These are phyloP conservation scores for Chamaecyparis obtusa DNA, from an alignment of 75 land plant species.

Conservation along the genomic window DNA sequence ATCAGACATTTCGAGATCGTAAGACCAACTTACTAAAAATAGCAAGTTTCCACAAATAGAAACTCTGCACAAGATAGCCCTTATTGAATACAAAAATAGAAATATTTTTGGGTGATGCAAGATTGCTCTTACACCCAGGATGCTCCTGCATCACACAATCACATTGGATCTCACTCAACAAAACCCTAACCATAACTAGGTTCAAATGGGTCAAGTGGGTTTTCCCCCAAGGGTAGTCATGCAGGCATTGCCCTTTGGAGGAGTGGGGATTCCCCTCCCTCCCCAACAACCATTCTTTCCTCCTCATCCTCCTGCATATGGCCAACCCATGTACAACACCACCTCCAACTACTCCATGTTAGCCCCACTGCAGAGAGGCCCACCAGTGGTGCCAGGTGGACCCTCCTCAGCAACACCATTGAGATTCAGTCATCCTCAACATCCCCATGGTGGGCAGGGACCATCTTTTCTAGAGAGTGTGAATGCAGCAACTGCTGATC, in stretches of 20 bases:
- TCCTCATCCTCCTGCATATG: too few relatives aligned
- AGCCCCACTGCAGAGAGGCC: background rate
- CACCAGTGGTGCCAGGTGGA: background rate
- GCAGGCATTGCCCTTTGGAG: too few relatives aligned
- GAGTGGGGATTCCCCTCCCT: background rate
- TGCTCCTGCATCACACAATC: too few relatives aligned
- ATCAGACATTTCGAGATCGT: too few relatives aligned
- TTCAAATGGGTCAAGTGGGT: conserved; percentile 26
- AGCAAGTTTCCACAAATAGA: too few relatives aligned
- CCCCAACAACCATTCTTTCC: background rate
- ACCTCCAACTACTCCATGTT: background rate
- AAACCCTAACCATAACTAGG: too few relatives aligned
- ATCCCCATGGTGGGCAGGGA: too few relatives aligned
- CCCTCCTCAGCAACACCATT: background rate
- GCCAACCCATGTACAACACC: conserved; percentile 3
- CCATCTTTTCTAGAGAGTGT: conserved; percentile 41
- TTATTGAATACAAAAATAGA: too few relatives aligned
- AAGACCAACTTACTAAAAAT: too few relatives aligned
- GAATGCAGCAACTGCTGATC: conserved; percentile 52
- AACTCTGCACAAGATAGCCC: too few relatives aligned
- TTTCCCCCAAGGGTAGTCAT: background rate
- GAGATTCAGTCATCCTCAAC: background rate
- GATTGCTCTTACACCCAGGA: too few relatives aligned
- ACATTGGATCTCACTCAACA: conserved; percentile 71
- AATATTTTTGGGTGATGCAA: too few relatives aligned